phyloP scores from a whole-genome alignment of 2,329 filamentous ascomycete genomes.

The Verticillium nonalfalfae region DNA sequence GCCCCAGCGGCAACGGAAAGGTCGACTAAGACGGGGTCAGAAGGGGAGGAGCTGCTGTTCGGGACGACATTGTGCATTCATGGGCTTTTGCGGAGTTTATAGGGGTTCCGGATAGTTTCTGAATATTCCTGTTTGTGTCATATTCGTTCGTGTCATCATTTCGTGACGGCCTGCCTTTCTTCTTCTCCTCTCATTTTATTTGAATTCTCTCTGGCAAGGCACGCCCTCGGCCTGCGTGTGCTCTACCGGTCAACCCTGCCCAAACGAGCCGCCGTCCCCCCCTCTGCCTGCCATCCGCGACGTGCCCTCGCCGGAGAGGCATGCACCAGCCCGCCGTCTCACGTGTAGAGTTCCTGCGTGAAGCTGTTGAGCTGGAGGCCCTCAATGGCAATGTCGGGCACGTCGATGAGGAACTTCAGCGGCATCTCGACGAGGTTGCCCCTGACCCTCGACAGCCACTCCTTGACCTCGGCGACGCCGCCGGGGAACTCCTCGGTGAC shows the following conservation, averaged over 20 bases:
- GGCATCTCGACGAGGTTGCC: constrained; percentile 86
- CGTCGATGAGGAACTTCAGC: constrained; percentile 74
- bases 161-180: neutral
- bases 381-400: constrained; percentile 78
- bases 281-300: too few species aligned
- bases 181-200: too few species aligned
- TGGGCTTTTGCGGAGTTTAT: neutral
- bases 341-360: constrained; percentile 69
- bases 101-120: neutral
- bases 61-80: neutral
- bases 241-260: too few species aligned
- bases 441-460: constrained; percentile 57
- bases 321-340: too few species aligned
- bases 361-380: constrained; percentile 66
- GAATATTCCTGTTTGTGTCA: neutral
- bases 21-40: constrained; percentile 30
- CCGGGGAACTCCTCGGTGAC: constrained; percentile 72
- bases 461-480: constrained; percentile 68
- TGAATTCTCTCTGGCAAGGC: too few species aligned
- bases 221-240: too few species aligned
- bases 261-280: too few species aligned
- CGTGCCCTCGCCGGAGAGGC: too few species aligned
- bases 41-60: neutral
- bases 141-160: neutral
- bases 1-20: constrained; percentile 39